Base-by-base conservation (phyloP, 2,329 filamentous ascomycete genomes). In the Xylariales sp. region DNA sequence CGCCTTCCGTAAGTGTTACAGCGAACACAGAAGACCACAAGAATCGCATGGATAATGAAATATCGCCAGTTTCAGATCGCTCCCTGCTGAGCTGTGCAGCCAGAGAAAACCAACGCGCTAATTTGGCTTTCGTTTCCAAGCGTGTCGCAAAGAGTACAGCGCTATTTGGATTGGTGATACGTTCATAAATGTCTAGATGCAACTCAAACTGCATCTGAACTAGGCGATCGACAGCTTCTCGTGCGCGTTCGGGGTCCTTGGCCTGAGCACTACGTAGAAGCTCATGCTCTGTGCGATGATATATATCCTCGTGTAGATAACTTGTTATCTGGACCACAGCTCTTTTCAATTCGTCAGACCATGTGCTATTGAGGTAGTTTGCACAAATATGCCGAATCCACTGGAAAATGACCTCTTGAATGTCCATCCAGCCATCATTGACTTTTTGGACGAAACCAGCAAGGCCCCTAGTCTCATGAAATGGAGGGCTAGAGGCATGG, bases 191-290 rank as follows among this genome's bases (percentile, higher is more conserved):
- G 69, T 90, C 88, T 9, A 90, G 80, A 65, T 89, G 86, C 5
- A 90, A 81, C 73, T 90, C 88, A 58, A 89, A 87, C 0, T 89
- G 76, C 83, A 89, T 89, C 60, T 89, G 84, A 1, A 86, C 79
- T 5, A 89, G 79, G 1, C 76, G 74, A 64, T 84, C 81, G 5
- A 86, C 72, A 10, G 78, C 77, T 1, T 71, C 68, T 14, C 82
- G 65, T 10, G 61, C 69, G 32, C 23, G 9, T 1, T 54, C 30
- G 46, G 73, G 52, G 23, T 74, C 30, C 36, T 64, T 53, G 69
- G 74, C 41, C 74, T 30, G 36, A 62, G 69, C 18, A 34, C 57
- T 63, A 30, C 69, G 62, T 41, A 79, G 68, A 48, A 86, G 75
- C 34, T 86, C 83, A 30, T 82, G 75, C 1, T 79, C 75, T 23